Conservation (phyloP, 1,284 basidiomycete genomes). For the Agroathelia rolfsii region DNA sequence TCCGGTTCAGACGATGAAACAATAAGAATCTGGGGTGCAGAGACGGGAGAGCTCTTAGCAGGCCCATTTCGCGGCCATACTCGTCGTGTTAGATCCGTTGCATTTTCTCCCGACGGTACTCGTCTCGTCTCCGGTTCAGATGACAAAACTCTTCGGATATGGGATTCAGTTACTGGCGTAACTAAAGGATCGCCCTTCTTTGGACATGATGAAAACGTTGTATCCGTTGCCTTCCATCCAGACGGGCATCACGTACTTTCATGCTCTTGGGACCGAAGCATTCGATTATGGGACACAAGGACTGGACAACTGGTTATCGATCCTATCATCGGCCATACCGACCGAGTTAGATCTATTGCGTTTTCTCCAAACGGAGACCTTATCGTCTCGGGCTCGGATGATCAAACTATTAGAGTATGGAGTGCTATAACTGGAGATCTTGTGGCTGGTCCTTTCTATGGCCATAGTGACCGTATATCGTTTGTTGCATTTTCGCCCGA, state of each 20-base stretch:
- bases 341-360: conserved; percentile 8
- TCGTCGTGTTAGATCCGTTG: conserved; percentile 2
- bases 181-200: conserved; percentile 34
- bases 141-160: conserved; percentile 15
- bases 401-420: conserved; percentile 83
- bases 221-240: no score
- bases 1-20: conserved; percentile 12
- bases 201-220: conserved; percentile 19
- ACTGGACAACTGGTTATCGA: no score
- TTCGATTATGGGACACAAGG: conserved; percentile 5
- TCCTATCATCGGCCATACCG: no score
- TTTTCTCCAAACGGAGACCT: conserved; percentile 30
- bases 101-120: conserved; percentile 5
- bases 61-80: conserved; percentile 16
- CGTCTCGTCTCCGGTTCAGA: conserved; percentile 2
- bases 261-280: conserved; percentile 1
- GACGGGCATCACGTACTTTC: no score
- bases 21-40: conserved; percentile 11
- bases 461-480: conserved; percentile 10
- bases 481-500: conserved; percentile 21
- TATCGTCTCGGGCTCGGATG: conserved; percentile 84
- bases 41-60: conserved; percentile 11
- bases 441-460: conserved; percentile 3
- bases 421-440: conserved; percentile 56
- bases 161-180: conserved; percentile 21